phyloP scores from a whole-genome alignment of 768 basidiomycete species.

The Auriscalpium orientale region DNA sequence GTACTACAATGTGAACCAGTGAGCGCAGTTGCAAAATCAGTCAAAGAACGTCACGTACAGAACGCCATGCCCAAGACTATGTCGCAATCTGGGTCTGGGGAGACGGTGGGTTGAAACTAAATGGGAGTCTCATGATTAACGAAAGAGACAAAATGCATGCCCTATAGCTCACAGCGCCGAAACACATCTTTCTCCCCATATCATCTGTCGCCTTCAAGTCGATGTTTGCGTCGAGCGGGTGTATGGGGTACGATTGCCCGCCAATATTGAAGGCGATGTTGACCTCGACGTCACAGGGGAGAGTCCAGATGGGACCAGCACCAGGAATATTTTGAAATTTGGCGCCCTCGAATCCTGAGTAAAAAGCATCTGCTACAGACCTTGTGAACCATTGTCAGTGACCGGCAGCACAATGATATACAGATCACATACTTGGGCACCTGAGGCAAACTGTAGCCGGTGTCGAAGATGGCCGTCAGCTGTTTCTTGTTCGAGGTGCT shows the following conservation, averaged over 20 bases:
- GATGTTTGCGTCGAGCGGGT: conserved; percentile 53
- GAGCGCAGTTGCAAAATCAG: neutral
- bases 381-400: conserved; percentile 22
- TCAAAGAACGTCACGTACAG: conserved; percentile 31
- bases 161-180: conserved; percentile 35
- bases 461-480: conserved; percentile 57
- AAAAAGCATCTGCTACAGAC: conserved; percentile 51
- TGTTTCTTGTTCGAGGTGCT: conserved; percentile 35
- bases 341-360: conserved; percentile 48
- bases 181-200: conserved; percentile 25
- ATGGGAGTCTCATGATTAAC: neutral
- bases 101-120: conserved; percentile 60
- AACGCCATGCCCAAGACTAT: conserved; percentile 71
- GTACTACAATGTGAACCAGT: conserved; percentile 34
- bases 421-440: conserved; percentile 34
- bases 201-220: too few species aligned
- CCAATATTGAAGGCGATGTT: conserved; percentile 60
- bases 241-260: conserved; percentile 49
- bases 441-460: conserved; percentile 63
- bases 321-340: conserved; percentile 32
- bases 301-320: conserved; percentile 44
- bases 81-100: conserved; percentile 45
- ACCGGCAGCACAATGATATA: conserved; percentile 5
- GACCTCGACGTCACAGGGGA: conserved; percentile 58
- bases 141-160: neutral